Evolutionary conservation across 2,329 filamentous ascomycete species (phyloP).

Genomic region (Nemania diffusa): DNA sequence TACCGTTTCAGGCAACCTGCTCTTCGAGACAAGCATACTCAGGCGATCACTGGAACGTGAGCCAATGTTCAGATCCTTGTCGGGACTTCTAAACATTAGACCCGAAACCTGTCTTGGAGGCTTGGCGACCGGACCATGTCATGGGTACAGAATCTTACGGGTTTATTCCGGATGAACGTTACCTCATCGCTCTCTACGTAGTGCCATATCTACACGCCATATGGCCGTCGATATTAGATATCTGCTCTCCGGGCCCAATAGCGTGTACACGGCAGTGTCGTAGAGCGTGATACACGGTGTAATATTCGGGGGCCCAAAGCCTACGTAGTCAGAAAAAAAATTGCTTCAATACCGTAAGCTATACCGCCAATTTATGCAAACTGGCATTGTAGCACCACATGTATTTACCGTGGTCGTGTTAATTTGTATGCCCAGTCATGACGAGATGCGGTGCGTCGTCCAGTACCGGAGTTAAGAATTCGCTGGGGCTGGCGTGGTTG

Average conservation of each 20-base stretch:
- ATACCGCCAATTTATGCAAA: slow-evolving; percentile 31
- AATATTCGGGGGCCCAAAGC: slow-evolving; percentile 10
- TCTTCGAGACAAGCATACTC: slow-evolving; percentile 46
- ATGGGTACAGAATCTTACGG: slow-evolving; percentile 38
- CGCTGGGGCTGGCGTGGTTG: slow-evolving; percentile 36
- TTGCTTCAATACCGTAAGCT: slow-evolving; percentile 17
- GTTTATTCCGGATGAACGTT: slow-evolving; percentile 35
- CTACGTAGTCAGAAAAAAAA: slow-evolving; percentile 25
- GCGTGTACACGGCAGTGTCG: neutral
- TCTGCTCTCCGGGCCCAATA: slow-evolving; percentile 1
- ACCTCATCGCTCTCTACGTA: slow-evolving; percentile 19
- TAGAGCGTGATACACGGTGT: slow-evolving; percentile 2
- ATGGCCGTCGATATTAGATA: slow-evolving; percentile 15
- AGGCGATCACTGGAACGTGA: slow-evolving; percentile 50
- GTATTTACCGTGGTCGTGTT: slow-evolving; percentile 33
- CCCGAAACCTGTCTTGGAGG: slow-evolving; percentile 24
- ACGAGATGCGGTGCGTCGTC: slow-evolving; percentile 30
- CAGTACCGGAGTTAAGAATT: slow-evolving; percentile 29
- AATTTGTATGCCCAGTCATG: slow-evolving; percentile 33
- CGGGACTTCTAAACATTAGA: slow-evolving; percentile 20
- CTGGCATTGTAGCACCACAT: slow-evolving; percentile 38
- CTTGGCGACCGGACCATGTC: slow-evolving; percentile 33
- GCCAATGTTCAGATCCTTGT: slow-evolving; percentile 46
- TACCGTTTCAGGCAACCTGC: slow-evolving; percentile 43
- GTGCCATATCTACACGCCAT: slow-evolving; percentile 11